Evolutionary conservation across 2,329 filamentous ascomycete genomes (phyloP).

Genomic region (Aspergillus tamarii): DNA sequence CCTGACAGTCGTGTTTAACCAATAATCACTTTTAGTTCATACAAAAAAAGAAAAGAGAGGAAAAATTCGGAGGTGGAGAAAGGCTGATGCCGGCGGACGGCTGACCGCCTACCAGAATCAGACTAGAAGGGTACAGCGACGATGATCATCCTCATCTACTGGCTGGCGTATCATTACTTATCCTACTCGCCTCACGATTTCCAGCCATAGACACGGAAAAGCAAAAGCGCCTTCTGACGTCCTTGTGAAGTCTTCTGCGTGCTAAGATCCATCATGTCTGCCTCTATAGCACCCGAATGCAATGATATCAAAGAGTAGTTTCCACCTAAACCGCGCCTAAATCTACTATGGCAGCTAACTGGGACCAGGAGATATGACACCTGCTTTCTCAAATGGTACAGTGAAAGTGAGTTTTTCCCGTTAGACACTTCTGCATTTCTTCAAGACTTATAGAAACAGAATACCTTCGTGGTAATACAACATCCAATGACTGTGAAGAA

Average conservation of each 20-base stretch:
- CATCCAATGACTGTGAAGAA: constrained; percentile 80
- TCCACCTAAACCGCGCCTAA: constrained; percentile 8
- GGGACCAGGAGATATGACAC: constrained; percentile 82
- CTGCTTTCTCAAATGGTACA: constrained; percentile 99
- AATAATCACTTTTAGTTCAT: not conserved
- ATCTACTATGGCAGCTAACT: constrained; percentile 22
- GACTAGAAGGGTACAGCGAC: constrained; percentile 10
- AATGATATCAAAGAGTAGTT: constrained; percentile 93
- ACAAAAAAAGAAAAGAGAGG: constrained; percentile 17
- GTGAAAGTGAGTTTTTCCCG: constrained; percentile 70
- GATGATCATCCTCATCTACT: constrained; percentile 18
- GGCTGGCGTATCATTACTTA: not conserved
- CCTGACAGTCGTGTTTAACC: not conserved
- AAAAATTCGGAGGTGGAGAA: constrained; percentile 25
- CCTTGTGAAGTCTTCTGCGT: not conserved
- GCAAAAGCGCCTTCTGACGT: not conserved
- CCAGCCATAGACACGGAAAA: constrained; percentile 1
- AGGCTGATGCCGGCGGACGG: constrained; percentile 9
- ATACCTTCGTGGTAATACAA: constrained; percentile 83
- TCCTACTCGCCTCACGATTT: constrained; percentile 1
- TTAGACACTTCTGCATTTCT: not conserved
- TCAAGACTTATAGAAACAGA: constrained; percentile 56
- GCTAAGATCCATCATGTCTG: constrained; percentile 69
- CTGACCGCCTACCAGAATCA: constrained; percentile 22
- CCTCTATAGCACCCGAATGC: constrained; percentile 90